A percentile compares a stretch with the other conserved stretches of the same genome.
phyloP scores from a whole-genome alignment of 345 rosid genomes.

The Lumnitzera racemosa region DNA sequence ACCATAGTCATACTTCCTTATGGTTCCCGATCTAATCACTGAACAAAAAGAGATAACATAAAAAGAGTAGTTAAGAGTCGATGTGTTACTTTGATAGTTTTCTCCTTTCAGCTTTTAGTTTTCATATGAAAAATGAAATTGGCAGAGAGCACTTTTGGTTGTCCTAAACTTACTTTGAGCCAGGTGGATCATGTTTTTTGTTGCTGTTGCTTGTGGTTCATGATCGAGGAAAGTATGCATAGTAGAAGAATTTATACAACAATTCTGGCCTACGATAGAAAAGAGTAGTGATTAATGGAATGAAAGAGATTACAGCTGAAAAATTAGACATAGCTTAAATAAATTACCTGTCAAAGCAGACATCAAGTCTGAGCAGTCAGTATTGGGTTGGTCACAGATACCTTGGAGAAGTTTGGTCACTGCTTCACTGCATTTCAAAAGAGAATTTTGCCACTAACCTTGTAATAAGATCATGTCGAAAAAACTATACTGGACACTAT shows the following conservation, averaged over 20 bases:
- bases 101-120: too few species aligned
- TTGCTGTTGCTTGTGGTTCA: slow-evolving; percentile 29
- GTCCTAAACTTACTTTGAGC: slow-evolving; percentile 28
- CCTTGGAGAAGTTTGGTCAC: slow-evolving; percentile 16
- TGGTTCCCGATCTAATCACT: slow-evolving; percentile 39
- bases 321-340: background rate
- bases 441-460: background rate
- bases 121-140: background rate
- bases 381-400: slow-evolving; percentile 14
- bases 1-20: slow-evolving; percentile 43
- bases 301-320: background rate
- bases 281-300: too few species aligned
- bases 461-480: too few species aligned
- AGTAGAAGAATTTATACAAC: slow-evolving; percentile 27
- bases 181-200: slow-evolving; percentile 31
- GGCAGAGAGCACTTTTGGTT: background rate
- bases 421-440: slow-evolving; percentile 15
- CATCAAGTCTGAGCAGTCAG: slow-evolving; percentile 20
- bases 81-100: background rate
- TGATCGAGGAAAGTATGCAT: slow-evolving; percentile 12
- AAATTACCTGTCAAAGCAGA: slow-evolving; percentile 24
- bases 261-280: slow-evolving; percentile 22
- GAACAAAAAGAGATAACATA: background rate
- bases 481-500: background rate
- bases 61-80: background rate